Percentiles rank a stretch among this genome's conserved stretches.
Evolutionary conservation across 2,329 filamentous ascomycete species (phyloP).

Genomic region (Aureobasidium melanogenum): DNA sequence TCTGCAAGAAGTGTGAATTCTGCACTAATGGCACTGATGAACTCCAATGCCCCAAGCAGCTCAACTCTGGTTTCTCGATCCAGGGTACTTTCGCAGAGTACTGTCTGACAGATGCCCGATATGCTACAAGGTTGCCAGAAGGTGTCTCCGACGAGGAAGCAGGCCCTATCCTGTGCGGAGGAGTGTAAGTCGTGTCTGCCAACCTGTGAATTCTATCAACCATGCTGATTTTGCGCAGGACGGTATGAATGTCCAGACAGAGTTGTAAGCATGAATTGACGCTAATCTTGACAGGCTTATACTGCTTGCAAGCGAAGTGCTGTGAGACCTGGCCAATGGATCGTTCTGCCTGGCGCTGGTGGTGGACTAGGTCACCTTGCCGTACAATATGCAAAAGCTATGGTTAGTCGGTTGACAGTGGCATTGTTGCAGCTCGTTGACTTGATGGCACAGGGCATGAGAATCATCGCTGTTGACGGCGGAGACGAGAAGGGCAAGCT

Average conservation of each 20-base stretch:
- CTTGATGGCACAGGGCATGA: slow-evolving; percentile 19
- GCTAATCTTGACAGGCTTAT: slow-evolving; percentile 15
- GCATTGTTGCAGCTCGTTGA: neutral
- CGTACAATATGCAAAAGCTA: slow-evolving; percentile 26
- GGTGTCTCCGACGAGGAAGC: slow-evolving; percentile 30
- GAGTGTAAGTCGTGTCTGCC: slow-evolving; percentile 22
- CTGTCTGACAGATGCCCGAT: slow-evolving; percentile 26
- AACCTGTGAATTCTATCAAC: neutral
- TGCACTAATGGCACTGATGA: slow-evolving; percentile 28
- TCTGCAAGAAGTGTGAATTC: slow-evolving; percentile 24
- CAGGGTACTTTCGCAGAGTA: slow-evolving; percentile 32
- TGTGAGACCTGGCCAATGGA: slow-evolving; percentile 31
- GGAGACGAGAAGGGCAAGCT: slow-evolving; percentile 29
- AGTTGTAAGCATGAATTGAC: no score
- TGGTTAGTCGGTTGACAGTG: slow-evolving; percentile 6
- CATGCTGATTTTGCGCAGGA: neutral
- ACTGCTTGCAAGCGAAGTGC: slow-evolving; percentile 25
- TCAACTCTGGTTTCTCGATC: slow-evolving; percentile 30
- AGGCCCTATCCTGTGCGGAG: slow-evolving; percentile 31
- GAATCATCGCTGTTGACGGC: slow-evolving; percentile 32
- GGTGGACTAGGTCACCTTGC: slow-evolving; percentile 21
- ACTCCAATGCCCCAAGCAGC: slow-evolving; percentile 28
- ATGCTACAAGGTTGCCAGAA: slow-evolving; percentile 29
- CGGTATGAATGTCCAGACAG: neutral
- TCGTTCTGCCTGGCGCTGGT: slow-evolving; percentile 30